Base-by-base conservation (phyloP, 139 green algal species). In the Monoraphidium neglectum region DNA sequence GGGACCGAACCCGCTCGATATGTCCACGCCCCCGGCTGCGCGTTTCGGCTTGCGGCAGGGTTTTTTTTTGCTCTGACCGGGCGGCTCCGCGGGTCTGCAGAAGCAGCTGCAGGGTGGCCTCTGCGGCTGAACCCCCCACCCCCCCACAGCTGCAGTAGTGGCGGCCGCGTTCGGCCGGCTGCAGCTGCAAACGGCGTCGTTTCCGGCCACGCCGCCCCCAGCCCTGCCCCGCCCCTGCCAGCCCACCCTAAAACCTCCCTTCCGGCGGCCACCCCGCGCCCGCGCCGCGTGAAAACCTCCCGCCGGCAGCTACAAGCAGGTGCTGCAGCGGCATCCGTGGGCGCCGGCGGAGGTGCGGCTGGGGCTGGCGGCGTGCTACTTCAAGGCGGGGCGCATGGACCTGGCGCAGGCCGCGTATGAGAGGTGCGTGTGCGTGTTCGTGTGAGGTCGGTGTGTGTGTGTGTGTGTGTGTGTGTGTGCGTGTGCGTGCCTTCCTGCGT, bases 301-400 rank as follows among this genome's bases (percentile, higher is more conserved):
- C n/a, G 5, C 65, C 53, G 30, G n/a, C 83, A 95, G 91, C 43
- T 97, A 94, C 81, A 68, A 82, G 2, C 60, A 80, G 8, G 90
- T 87, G 18, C 79, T 98, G 53, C 72, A 68, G 4, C 36, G 80
- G 30, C 83, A 92, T 81, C 94, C 94, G 15, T 66, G 38, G 4
- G 88, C 81, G 60, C 94, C 94, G 0, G 70, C 93, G 0, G 89
- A 96, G 65, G 90, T 98, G 38, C 88, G 94, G 16, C 83, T 97
- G 70, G 94, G 94, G 80, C 90, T 98, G 18, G 94, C 83, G 1
- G 87, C 86, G 0, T 96, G 90, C 80, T 80, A 84, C 60, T 90
- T 93, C 56, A 74, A 77, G 35, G 73, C 95, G 53, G 90, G 74
- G 66, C 16, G 28, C 23, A 21, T 57, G 56, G 33, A 57, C 65